Conservation (phyloP, 495 filamentous ascomycete species). For the Talaromyces adpressus region DNA sequence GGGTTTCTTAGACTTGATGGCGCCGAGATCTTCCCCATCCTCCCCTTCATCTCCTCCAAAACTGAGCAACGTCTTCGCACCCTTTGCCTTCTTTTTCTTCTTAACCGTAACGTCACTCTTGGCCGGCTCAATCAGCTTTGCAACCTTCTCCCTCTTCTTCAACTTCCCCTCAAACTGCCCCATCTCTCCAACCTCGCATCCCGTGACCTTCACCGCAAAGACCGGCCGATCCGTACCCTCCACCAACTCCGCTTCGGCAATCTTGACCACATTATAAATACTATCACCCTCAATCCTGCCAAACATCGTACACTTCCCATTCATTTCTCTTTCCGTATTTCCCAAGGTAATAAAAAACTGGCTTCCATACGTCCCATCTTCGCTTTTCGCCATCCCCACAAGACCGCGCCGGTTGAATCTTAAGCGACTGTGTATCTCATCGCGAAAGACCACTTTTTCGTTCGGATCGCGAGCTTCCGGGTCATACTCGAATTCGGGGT, state of each 20-base stretch:
- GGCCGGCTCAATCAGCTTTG: slow-evolving; percentile 27
- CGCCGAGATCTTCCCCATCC: slow-evolving; percentile 48
- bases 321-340: slow-evolving; percentile 73
- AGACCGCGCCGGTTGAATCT: slow-evolving; percentile 90
- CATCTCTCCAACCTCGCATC: slow-evolving; percentile 65
- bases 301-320: slow-evolving; percentile 88
- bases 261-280: slow-evolving; percentile 90
- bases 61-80: slow-evolving; percentile 73
- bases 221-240: slow-evolving; percentile 78
- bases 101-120: slow-evolving; percentile 45
- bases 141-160: slow-evolving; percentile 54
- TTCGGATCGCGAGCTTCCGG: slow-evolving; percentile 51
- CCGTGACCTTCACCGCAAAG: slow-evolving; percentile 76
- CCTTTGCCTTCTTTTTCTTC: slow-evolving; percentile 72
- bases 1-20: slow-evolving; percentile 64
- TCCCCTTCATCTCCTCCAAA: slow-evolving; percentile 84
- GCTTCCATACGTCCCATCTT: slow-evolving; percentile 69
- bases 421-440: slow-evolving; percentile 87
- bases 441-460: slow-evolving; percentile 61
- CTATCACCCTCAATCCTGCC: slow-evolving; percentile 89
- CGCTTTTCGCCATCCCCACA: slow-evolving; percentile 81
- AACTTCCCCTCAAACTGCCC: slow-evolving; percentile 89
- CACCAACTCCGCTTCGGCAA: slow-evolving; percentile 77
- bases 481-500: slow-evolving; percentile 68
- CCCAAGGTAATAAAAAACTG: slow-evolving; percentile 95